These are phyloP conservation scores for Sporothrix brunneoviolacea DNA, from an alignment of 2,329 filamentous ascomycete genomes.

Conservation along the genomic window DNA sequence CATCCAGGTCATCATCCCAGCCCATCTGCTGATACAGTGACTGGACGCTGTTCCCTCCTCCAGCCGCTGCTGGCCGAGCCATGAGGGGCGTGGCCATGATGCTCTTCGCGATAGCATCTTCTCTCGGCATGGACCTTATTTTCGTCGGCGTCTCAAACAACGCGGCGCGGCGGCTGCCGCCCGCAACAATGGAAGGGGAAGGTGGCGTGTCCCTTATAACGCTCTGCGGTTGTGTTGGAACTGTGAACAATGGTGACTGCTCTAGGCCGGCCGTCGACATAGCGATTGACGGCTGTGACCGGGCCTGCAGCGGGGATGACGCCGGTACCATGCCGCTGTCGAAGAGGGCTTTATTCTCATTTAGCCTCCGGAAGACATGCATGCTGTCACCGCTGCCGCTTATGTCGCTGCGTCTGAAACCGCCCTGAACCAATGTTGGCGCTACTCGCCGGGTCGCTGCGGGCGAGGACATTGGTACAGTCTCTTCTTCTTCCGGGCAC, in stretches of 20 bases:
- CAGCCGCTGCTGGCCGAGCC: constrained; percentile 14
- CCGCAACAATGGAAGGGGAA: no score
- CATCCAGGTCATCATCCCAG: constrained; percentile 49
- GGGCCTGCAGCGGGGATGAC: constrained; percentile 17
- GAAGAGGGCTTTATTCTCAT: background rate
- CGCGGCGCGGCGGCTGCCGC: background rate
- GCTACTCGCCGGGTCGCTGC: background rate
- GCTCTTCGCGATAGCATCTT: background rate
- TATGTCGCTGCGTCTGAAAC: background rate
- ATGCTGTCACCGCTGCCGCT: background rate
- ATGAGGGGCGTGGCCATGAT: background rate
- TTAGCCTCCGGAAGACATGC: background rate
- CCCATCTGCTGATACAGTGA: constrained; percentile 50
- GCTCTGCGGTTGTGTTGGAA: no score
- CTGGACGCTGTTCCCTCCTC: constrained; percentile 23
- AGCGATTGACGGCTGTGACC: constrained; percentile 3
- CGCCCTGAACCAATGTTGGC: background rate
- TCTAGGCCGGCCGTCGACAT: constrained; percentile 4
- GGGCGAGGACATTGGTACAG: background rate
- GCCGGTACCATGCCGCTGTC: constrained; percentile 13
- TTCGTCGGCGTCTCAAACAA: constrained; percentile 26
- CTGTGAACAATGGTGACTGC: no score
- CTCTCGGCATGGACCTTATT: constrained; percentile 4
- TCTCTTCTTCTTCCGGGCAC: constrained; percentile 7
- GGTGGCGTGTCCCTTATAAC: no score